phyloP scores from a whole-genome alignment of 75 land plant genomes.

The Pinus tabuliformis region DNA sequence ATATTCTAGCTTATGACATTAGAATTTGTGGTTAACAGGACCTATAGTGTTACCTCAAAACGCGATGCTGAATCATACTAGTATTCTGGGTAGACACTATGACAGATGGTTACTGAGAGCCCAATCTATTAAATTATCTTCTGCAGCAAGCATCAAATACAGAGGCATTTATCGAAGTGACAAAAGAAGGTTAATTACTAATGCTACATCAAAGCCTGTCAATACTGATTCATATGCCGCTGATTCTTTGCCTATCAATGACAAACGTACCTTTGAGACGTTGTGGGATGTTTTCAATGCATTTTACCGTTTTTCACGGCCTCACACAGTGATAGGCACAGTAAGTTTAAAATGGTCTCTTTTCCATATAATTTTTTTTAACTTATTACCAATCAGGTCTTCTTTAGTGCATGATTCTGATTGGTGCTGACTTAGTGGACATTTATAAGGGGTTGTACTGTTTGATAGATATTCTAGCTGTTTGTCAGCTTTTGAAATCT shows the following conservation, averaged over 20 bases:
- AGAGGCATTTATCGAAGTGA: neutral
- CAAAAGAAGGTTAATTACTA: neutral
- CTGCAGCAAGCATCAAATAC: neutral
- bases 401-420: conserved; percentile 3
- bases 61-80: neutral
- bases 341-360: conserved; percentile 27
- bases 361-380: neutral
- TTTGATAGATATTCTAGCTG: neutral
- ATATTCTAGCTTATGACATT: no score
- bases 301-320: conserved; percentile 87
- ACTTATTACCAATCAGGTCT: neutral
- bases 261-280: neutral
- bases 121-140: neutral
- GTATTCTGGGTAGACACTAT: neutral
- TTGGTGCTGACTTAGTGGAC: neutral
- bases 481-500: conserved; percentile 6
- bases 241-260: conserved; percentile 7
- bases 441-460: neutral
- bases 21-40: conserved; percentile 9
- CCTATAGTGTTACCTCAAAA: neutral
- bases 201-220: conserved; percentile 8
- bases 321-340: conserved; percentile 98
- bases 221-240: conserved; percentile 1
- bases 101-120: neutral
- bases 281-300: conserved; percentile 31